Evolutionary conservation across 2,329 filamentous ascomycete genomes (phyloP).

Genomic region (Claviceps purpurea): DNA sequence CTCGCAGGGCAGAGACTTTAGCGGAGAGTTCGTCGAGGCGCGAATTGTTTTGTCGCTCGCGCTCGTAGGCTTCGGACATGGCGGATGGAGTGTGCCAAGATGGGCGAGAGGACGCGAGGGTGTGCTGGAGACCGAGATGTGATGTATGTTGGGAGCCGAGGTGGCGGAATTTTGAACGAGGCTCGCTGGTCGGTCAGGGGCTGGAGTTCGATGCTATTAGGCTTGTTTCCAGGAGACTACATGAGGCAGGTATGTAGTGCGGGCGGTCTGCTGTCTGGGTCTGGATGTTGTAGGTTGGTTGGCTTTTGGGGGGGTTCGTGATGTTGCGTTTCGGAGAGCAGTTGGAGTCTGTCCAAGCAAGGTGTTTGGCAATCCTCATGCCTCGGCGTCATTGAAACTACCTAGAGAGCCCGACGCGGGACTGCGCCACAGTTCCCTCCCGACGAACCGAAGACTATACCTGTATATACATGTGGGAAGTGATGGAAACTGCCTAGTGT

Average conservation of each 20-base stretch:
- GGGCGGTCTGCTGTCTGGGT: neutral
- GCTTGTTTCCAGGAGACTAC: neutral
- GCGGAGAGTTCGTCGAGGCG: constrained; percentile 80
- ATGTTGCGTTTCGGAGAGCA: no score
- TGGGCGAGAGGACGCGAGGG: neutral
- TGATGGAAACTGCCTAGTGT: no score
- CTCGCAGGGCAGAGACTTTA: constrained; percentile 84
- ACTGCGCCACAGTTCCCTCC: no score
- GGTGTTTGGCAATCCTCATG: neutral
- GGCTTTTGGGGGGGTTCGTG: neutral
- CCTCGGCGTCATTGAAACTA: no score
- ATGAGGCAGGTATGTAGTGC: no score
- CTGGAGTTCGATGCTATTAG: neutral
- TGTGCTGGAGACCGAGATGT: neutral
- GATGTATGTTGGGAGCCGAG: neutral
- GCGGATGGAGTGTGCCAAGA: neutral
- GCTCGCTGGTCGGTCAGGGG: neutral
- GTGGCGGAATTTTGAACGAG: no score
- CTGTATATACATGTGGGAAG: no score
- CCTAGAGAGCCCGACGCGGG: no score
- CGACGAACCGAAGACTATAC: no score
- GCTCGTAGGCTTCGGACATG: constrained; percentile 69
- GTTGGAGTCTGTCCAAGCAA: no score
- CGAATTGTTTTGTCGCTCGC: constrained; percentile 84
- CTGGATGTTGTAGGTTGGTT: neutral